Percentiles rank a stretch among this genome's conserved stretches.
These are phyloP conservation scores for Solanum megistacrolobum DNA, from an alignment of 257 asterid species.

Conservation along the genomic window DNA sequence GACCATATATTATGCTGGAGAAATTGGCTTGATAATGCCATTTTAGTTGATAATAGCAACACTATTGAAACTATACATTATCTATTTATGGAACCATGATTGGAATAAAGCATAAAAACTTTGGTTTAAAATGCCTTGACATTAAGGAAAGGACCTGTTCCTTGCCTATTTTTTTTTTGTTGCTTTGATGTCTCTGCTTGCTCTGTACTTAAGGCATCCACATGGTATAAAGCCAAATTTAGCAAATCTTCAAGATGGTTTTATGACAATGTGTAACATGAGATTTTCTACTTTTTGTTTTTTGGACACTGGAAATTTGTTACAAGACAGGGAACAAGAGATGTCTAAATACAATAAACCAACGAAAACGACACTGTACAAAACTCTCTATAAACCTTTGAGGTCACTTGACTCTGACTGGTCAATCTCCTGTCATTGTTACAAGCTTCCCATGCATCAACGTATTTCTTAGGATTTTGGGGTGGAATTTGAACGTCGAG, in stretches of 20 bases:
- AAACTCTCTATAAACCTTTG: background rate
- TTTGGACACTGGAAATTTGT: background rate
- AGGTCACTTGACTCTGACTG: background rate
- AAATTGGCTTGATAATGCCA: conserved; percentile 7
- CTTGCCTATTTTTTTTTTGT: background rate
- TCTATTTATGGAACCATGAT: background rate
- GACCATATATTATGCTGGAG: background rate
- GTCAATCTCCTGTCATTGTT: background rate
- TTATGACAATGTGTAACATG: background rate
- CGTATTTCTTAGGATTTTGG: conserved; percentile 11
- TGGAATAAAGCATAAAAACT: background rate
- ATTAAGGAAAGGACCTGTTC: conserved; percentile 15
- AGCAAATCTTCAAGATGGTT: background rate
- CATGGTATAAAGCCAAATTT: background rate
- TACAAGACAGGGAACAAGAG: background rate
- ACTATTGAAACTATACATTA: background rate
- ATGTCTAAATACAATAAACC: background rate
- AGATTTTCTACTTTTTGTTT: background rate
- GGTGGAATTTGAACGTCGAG: conserved; percentile 18
- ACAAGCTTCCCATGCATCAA: background rate
- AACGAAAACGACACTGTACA: background rate
- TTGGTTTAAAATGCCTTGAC: conserved; percentile 16
- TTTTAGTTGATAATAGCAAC: background rate
- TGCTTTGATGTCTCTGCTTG: conserved; percentile 14
- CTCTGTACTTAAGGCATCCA: conserved; percentile 14